Percentiles rank a stretch among this genome's conserved stretches.
phyloP scores from a whole-genome alignment of 2,329 filamentous ascomycete genomes.

The Zarea fungicola region DNA sequence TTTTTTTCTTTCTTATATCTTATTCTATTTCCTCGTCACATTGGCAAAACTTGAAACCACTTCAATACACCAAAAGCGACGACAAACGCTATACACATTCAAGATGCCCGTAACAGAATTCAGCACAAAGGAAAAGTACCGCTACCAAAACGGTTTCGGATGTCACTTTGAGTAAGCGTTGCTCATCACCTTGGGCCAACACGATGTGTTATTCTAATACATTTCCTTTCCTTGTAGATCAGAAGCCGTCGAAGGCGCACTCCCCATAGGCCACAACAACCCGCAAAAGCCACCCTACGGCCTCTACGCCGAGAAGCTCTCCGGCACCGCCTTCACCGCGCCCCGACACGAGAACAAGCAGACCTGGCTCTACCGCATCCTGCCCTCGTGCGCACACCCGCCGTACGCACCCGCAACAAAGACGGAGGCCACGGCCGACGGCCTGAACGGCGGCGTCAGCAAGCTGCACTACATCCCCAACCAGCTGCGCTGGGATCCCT shows the following conservation, averaged over 20 bases:
- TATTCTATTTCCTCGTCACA: background rate
- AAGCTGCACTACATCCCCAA: constrained; percentile 72
- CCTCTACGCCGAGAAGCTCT: constrained; percentile 77
- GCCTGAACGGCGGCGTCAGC: constrained; percentile 20
- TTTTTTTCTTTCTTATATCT: background rate
- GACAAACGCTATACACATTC: too few species aligned
- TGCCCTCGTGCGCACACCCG: constrained; percentile 58
- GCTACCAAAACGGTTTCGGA: constrained; percentile 74
- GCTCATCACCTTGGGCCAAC: background rate
- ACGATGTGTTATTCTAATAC: background rate
- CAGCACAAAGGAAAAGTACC: constrained; percentile 53
- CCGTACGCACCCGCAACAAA: constrained; percentile 46
- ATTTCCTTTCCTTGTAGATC: constrained; percentile 45
- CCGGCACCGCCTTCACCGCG: constrained; percentile 66
- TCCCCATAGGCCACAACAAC: constrained; percentile 73
- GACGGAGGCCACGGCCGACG: constrained; percentile 18
- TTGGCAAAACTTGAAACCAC: background rate
- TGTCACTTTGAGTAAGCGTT: constrained; percentile 69
- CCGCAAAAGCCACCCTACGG: constrained; percentile 75
- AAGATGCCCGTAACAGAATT: constrained; percentile 49
- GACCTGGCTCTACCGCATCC: constrained; percentile 66
- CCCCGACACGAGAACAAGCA: constrained; percentile 65
- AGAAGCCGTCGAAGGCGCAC: constrained; percentile 68
- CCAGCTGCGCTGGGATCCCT: constrained; percentile 73
- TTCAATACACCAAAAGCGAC: background rate